Base-by-base conservation (phyloP, 2,329 filamentous ascomycete species). In the Phaeosphaeria sp. region DNA sequence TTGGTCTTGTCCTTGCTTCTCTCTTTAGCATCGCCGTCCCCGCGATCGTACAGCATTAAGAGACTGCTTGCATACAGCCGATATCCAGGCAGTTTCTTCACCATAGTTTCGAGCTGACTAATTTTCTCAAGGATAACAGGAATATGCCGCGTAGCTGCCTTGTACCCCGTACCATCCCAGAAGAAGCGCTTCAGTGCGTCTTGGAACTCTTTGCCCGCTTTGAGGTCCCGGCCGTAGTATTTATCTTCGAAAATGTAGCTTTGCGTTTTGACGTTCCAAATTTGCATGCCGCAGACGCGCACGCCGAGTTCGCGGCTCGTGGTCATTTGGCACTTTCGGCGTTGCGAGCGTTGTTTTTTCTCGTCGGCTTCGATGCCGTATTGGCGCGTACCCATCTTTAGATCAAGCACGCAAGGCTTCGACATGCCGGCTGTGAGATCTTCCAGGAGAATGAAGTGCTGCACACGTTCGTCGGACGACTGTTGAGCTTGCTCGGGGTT, bases 341-440 rank as follows among this genome's bases (percentile, higher is more conserved):
- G 88, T 77, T 99, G 95, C 0, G 95, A 98, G 59, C 90, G 89
- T 71, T 93, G 91, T 77, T 99, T 99, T 82, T 96, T 96, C 44
- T 92, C 88, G 52, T 86, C 89, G 2, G 95, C 95, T 66, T 98
- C 93, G 13, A 98, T 88, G 7, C 95, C 95, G 74, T 97, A 98
- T 74, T 99, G 95, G 2, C 95, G 89, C 7, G 95, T 99, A 20
- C 95, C 95, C 95, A 99, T 99, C 76, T 99, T 99, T 61, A 99
- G 83, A 74, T 99, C 95, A 77, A 99, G 90, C 58, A 99, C 96
- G 78, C 95, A 98, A 5, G 95, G 95, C 50, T 91, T 89, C 74
- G 92, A 93, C 95, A 99, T 98, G 33, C 94, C 94, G 1, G 94
- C 91, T 1, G 95, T 99, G 48, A 99, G 84, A 74, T 99, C 95